Evolutionary conservation across 1,284 basidiomycete genomes (phyloP).

Genomic region (Ustilago shanxiensis): DNA sequence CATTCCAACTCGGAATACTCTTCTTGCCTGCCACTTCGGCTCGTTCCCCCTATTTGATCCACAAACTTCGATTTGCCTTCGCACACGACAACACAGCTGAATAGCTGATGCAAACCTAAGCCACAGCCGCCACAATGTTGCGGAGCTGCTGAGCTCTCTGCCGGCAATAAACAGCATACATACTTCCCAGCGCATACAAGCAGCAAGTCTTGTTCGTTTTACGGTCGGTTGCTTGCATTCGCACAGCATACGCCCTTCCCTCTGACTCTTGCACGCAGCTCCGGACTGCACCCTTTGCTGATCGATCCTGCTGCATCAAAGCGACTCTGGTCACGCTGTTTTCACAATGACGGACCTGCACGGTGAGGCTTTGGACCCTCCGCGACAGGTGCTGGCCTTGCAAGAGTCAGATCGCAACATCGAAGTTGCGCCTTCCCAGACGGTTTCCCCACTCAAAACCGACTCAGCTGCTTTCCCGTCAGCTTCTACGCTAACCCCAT

Average conservation of each 20-base stretch:
- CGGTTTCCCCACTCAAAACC: background rate
- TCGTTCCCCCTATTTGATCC: background rate
- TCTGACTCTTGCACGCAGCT: background rate
- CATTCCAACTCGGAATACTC: background rate
- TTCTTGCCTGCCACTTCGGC: background rate
- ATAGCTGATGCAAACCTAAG: background rate
- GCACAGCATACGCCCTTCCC: background rate
- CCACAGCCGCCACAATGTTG: background rate
- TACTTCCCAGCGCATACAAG: background rate
- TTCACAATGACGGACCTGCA: conserved; percentile 23
- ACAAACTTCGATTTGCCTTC: background rate
- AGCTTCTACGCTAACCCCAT: background rate
- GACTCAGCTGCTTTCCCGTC: background rate
- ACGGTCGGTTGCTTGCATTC: background rate
- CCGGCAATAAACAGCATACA: background rate
- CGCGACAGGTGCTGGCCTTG: background rate
- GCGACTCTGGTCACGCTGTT: background rate
- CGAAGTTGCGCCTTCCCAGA: background rate
- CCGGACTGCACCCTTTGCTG: background rate
- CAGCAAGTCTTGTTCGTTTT: background rate
- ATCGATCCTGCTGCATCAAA: background rate
- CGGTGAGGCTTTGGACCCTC: background rate
- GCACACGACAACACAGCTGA: background rate
- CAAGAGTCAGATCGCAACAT: conserved; percentile 9
- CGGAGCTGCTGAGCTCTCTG: background rate